These are phyloP conservation scores for Parastagonospora nodorum DNA, from an alignment of 2,329 filamentous ascomycete species.

Conservation along the genomic window DNA sequence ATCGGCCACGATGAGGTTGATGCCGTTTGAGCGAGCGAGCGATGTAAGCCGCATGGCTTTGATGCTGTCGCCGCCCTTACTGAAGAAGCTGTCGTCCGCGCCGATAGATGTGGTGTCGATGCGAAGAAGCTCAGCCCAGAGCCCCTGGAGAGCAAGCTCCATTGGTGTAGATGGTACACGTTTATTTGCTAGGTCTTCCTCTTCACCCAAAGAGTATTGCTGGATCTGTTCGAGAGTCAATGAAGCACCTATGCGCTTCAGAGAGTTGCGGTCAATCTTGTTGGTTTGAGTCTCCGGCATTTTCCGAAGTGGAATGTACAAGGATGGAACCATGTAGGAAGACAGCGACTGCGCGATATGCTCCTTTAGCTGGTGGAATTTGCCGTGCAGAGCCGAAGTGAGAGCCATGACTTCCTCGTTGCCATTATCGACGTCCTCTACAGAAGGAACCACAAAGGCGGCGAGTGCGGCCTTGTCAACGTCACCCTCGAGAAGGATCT, in stretches of 20 bases:
- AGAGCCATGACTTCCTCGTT: slow-evolving; percentile 2
- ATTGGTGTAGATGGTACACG: slow-evolving; percentile 10
- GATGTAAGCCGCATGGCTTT: slow-evolving; percentile 23
- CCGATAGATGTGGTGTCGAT: slow-evolving; percentile 12
- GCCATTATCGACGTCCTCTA: slow-evolving; percentile 1
- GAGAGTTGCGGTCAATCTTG: slow-evolving; percentile 11
- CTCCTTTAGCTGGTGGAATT: slow-evolving; percentile 8
- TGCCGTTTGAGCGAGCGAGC: slow-evolving; percentile 7
- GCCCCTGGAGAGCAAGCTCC: slow-evolving; percentile 11
- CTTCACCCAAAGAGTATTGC: slow-evolving; percentile 11
- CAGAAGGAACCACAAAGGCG: slow-evolving; percentile 8
- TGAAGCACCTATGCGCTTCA: slow-evolving; percentile 8
- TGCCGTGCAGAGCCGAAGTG: slow-evolving; percentile 1
- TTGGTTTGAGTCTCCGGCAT: slow-evolving; percentile 16
- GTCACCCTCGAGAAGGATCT: slow-evolving; percentile 11
- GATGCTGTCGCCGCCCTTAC: slow-evolving; percentile 27
- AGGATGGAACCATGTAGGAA: slow-evolving; percentile 23
- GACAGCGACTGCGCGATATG: slow-evolving; percentile 7
- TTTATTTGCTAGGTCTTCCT: slow-evolving; percentile 5
- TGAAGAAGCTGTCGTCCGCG: slow-evolving; percentile 22
- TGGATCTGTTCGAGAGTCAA: slow-evolving; percentile 13
- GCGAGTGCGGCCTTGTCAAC: slow-evolving; percentile 12
- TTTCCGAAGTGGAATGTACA: slow-evolving; percentile 20
- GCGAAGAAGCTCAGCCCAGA: slow-evolving; percentile 19
- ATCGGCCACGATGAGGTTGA: slow-evolving; percentile 16